phyloP scores from a whole-genome alignment of 495 filamentous ascomycete genomes.

The Aspergillus heteromorphus region DNA sequence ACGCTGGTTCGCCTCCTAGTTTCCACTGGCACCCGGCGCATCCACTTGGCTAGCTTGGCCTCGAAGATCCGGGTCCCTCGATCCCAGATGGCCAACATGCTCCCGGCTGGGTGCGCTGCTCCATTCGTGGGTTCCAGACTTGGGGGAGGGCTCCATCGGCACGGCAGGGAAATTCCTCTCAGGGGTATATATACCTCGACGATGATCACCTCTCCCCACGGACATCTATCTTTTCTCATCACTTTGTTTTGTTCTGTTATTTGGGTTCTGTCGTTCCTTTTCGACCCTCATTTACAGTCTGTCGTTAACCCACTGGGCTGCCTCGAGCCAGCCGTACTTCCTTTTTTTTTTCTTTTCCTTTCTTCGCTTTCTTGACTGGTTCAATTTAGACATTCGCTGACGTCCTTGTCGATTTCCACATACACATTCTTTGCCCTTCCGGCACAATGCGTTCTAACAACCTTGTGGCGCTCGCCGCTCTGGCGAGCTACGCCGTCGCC shows the following conservation, averaged over 20 bases:
- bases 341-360: conserved; percentile 16
- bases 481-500: conserved; percentile 34
- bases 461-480: conserved; percentile 33
- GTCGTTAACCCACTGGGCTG: conserved; percentile 31
- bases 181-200: conserved; percentile 41
- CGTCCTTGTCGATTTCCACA: conserved; percentile 11
- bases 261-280: conserved; percentile 22
- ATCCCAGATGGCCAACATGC: conserved; percentile 12
- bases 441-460: conserved; percentile 35
- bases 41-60: conserved; percentile 19
- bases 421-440: conserved; percentile 10
- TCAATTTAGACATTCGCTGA: conserved; percentile 8
- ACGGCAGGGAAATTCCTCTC: conserved; percentile 10
- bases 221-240: conserved; percentile 20
- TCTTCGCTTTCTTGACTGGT: conserved; percentile 12
- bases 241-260: conserved; percentile 18
- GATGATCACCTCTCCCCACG: conserved; percentile 22
- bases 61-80: conserved; percentile 23
- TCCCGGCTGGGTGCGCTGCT: conserved; percentile 5
- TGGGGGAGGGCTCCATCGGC: conserved; percentile 15
- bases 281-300: conserved; percentile 26
- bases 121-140: conserved; percentile 13
- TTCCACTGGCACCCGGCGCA: conserved; percentile 15
- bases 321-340: conserved; percentile 15
- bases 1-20: conserved; percentile 14